phyloP scores from a whole-genome alignment of 2,329 filamentous ascomycete species.

The Sordariomycetes sp. region DNA sequence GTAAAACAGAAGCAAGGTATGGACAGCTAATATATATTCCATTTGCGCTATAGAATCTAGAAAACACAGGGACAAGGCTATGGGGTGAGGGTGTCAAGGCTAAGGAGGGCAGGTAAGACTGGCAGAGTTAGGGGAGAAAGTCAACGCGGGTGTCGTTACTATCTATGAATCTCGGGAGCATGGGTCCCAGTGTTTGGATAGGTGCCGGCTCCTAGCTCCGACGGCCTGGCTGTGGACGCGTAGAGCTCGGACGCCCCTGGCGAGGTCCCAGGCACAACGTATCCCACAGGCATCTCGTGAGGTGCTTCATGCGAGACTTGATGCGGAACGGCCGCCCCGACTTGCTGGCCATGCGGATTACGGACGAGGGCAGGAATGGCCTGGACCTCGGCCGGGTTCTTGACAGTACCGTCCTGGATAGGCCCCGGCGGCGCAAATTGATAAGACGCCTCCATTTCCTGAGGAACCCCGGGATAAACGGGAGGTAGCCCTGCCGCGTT shows the following conservation, averaged over 20 bases:
- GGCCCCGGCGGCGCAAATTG: not conserved
- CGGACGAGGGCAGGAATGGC: not conserved
- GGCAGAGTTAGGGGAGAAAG: too few relatives aligned
- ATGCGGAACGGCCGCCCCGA: not conserved
- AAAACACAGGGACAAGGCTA: too few relatives aligned
- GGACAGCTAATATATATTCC: too few relatives aligned
- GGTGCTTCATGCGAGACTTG: not conserved
- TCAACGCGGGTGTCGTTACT: too few relatives aligned
- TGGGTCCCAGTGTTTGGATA: not conserved
- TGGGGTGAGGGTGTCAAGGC: too few relatives aligned
- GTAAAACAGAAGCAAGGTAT: too few relatives aligned
- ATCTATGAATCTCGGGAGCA: not conserved
- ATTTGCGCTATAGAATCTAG: too few relatives aligned
- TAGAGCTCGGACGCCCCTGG: not conserved
- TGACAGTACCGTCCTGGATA: not conserved
- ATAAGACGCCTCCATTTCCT: not conserved
- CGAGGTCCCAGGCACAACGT: not conserved
- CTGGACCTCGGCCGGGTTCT: not conserved
- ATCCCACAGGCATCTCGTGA: not conserved
- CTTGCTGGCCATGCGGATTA: not conserved
- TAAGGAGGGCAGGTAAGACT: too few relatives aligned
- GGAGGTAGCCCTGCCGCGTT: not conserved
- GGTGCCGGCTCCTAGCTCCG: not conserved
- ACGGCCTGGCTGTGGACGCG: not conserved
- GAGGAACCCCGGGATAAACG: not conserved